phyloP scores from a whole-genome alignment of 1,284 basidiomycete genomes.

The Tranzscheliella williamsii region DNA sequence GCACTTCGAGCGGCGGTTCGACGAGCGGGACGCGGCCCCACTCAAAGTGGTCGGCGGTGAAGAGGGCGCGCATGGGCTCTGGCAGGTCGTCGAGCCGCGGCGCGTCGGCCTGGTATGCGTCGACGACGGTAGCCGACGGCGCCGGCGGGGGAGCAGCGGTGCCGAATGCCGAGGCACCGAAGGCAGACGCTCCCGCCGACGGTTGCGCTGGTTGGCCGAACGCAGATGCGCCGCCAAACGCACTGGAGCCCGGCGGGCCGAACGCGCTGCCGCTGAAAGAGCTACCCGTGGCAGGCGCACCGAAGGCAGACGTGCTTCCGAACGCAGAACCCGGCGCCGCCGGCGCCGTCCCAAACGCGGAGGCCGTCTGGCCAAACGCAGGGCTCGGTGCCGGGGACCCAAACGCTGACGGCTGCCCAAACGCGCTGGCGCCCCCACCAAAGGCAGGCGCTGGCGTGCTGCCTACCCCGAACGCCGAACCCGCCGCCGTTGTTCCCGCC shows the following conservation, averaged over 20 bases:
- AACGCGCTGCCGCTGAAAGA: no score
- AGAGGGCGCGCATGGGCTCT: slow-evolving; percentile 7
- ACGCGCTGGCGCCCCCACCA: not conserved
- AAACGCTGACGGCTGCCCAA: slow-evolving; percentile 9
- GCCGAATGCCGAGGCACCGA: no score
- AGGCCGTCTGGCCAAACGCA: slow-evolving; percentile 7
- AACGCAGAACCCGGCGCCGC: not conserved
- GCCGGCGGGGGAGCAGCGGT: no score
- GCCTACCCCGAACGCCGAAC: slow-evolving; percentile 17
- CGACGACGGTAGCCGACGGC: no score
- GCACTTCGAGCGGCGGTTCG: slow-evolving; percentile 36
- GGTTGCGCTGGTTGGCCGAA: no score
- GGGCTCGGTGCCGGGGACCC: not conserved
- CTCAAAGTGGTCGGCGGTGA: slow-evolving; percentile 12
- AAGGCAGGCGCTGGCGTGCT: not conserved
- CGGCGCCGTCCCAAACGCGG: slow-evolving; percentile 1
- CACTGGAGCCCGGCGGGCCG: no score
- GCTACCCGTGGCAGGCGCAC: no score
- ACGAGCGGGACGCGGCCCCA: slow-evolving; percentile 31
- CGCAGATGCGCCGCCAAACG: no score
- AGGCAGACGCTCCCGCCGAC: no score
- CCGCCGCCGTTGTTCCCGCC: not conserved
- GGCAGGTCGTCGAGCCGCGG: slow-evolving; percentile 21
- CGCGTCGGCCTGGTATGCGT: slow-evolving; percentile 13
- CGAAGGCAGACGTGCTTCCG: not conserved